These are phyloP conservation scores for Citrus mangshanensis DNA, from an alignment of 345 rosid species.

Conservation along the genomic window DNA sequence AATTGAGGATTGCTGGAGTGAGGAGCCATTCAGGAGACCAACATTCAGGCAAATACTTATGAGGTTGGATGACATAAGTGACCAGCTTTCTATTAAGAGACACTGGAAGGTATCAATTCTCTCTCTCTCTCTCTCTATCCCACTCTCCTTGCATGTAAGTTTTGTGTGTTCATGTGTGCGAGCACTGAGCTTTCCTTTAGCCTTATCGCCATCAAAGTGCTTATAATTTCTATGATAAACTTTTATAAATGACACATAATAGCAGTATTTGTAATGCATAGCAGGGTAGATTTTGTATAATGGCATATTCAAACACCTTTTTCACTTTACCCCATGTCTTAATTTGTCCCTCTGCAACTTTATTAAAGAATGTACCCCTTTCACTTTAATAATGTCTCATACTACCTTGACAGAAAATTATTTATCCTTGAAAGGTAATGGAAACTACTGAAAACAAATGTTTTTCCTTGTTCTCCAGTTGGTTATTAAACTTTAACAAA, in stretches of 20 bases:
- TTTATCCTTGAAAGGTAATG: neutral
- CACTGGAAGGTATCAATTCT: slow-evolving; percentile 53
- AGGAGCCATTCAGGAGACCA: slow-evolving; percentile 65
- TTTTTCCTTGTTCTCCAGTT: neutral
- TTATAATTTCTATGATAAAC: neutral
- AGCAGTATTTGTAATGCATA: neutral
- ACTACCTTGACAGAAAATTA: neutral
- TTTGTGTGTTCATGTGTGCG: neutral
- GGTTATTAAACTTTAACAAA: neutral
- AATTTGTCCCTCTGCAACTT: neutral
- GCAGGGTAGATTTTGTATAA: neutral
- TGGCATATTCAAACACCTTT: neutral
- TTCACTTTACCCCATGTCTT: neutral
- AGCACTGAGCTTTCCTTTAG: neutral
- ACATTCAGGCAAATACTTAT: slow-evolving; percentile 57
- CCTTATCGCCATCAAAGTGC: neutral
- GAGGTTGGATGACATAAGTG: slow-evolving; percentile 44
- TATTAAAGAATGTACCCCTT: neutral
- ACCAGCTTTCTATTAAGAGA: slow-evolving; percentile 35
- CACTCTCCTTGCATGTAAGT: neutral
- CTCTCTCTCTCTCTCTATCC: slow-evolving; percentile 6
- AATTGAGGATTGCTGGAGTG: slow-evolving; percentile 72
- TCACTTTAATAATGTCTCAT: neutral
- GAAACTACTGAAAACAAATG: neutral
- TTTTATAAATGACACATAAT: neutral